phyloP scores from a whole-genome alignment of 768 basidiomycete genomes.

The Kwoniella sp. region DNA sequence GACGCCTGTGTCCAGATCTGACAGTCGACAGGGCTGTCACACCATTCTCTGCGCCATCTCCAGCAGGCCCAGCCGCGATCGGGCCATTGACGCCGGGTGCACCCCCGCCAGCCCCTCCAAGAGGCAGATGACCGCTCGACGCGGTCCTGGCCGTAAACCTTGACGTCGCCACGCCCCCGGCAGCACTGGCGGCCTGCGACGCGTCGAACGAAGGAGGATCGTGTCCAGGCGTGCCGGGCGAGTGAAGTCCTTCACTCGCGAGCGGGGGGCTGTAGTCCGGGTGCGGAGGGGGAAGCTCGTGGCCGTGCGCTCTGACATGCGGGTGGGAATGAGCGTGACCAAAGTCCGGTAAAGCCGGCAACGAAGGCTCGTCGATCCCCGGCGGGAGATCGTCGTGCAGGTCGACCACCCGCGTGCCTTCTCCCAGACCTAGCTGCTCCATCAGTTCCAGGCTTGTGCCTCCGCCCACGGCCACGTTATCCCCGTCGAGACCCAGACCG shows the following conservation, averaged over 20 bases:
- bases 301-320: neutral
- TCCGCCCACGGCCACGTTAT: constrained; percentile 3
- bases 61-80: neutral
- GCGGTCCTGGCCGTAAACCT: too few species aligned
- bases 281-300: neutral
- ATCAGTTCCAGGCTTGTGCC: constrained; percentile 31
- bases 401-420: constrained; percentile 47
- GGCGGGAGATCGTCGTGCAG: constrained; percentile 50
- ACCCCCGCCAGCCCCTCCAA: too few species aligned
- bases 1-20: constrained; percentile 4
- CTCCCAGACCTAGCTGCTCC: constrained; percentile 47
- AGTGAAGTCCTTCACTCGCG: too few species aligned
- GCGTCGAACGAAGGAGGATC: constrained; percentile 17
- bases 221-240: constrained; percentile 3
- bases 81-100: neutral
- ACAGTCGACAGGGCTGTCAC: too few species aligned
- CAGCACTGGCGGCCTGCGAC: constrained; percentile 13
- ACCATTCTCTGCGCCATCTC: neutral
- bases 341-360: constrained; percentile 45
- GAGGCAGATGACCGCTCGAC: too few species aligned
- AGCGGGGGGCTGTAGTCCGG: constrained; percentile 1
- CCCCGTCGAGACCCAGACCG: constrained; percentile 32
- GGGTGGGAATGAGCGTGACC: constrained; percentile 1
- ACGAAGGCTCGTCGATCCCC: constrained; percentile 48
- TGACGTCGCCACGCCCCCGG: constrained; percentile 14